These are phyloP conservation scores for Novakomyces olei DNA, from an alignment of 805 yeast genomes.

Conservation along the genomic window DNA sequence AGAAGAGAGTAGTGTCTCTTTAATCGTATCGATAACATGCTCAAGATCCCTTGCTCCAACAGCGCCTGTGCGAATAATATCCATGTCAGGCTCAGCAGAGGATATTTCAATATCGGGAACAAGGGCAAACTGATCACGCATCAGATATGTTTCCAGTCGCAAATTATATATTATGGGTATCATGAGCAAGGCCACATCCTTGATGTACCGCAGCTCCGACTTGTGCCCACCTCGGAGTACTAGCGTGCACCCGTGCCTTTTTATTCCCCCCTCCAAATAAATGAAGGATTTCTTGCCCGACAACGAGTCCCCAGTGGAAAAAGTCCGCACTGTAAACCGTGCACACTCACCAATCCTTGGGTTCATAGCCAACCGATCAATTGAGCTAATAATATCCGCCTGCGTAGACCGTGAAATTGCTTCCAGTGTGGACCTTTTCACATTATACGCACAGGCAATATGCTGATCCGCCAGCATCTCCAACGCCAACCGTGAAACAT, in stretches of 20 bases:
- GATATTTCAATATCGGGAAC: conserved; percentile 12
- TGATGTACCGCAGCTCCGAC: conserved; percentile 39
- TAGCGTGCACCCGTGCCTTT: conserved; percentile 62
- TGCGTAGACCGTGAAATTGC: conserved; percentile 56
- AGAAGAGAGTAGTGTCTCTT: conserved; percentile 41
- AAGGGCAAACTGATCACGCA: conserved; percentile 44
- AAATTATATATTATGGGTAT: conserved; percentile 57
- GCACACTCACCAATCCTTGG: conserved; percentile 59
- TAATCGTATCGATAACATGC: conserved; percentile 18
- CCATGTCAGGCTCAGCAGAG: neutral
- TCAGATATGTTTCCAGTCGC: conserved; percentile 52
- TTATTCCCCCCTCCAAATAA: conserved; percentile 57
- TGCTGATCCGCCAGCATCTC: conserved; percentile 48
- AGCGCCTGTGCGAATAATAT: neutral
- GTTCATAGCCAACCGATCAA: conserved; percentile 56
- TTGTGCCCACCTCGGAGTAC: conserved; percentile 58
- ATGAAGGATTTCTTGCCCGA: conserved; percentile 36
- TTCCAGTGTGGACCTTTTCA: conserved; percentile 63
- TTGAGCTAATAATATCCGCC: conserved; percentile 67
- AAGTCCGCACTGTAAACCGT: conserved; percentile 48
- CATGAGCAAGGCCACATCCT: conserved; percentile 61
- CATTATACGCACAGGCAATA: conserved; percentile 57
- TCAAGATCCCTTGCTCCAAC: conserved; percentile 14
- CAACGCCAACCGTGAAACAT: conserved; percentile 65
- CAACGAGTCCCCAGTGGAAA: conserved; percentile 24